Percentiles rank a stretch among this genome's conserved stretches.
These are phyloP conservation scores for Calonectria honghensis DNA, from an alignment of 2,329 filamentous ascomycete species.

Conservation along the genomic window DNA sequence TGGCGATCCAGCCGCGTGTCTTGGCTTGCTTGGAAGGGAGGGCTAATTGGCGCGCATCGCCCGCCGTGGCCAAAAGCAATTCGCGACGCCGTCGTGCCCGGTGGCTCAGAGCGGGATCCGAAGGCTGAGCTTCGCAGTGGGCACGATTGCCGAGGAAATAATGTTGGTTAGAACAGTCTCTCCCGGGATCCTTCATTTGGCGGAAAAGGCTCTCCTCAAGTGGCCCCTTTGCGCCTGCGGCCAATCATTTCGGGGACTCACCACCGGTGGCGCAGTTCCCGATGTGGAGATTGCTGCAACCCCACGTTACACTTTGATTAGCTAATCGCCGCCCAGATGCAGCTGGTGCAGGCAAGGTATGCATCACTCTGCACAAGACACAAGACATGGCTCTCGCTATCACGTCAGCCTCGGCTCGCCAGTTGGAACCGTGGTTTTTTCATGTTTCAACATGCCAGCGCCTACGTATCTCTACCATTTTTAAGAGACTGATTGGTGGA, in stretches of 20 bases:
- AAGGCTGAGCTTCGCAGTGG: conserved; percentile 8
- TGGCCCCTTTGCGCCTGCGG: not conserved
- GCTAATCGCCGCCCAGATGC: not conserved
- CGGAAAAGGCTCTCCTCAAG: conserved; percentile 11
- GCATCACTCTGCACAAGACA: not conserved
- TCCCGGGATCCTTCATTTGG: not conserved
- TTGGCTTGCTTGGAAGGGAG: not conserved
- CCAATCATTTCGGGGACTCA: conserved; percentile 2
- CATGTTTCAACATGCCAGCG: not conserved
- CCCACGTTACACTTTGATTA: not conserved
- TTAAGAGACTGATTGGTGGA: not conserved
- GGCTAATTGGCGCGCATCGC: not conserved
- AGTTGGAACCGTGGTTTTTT: not conserved
- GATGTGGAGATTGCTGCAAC: conserved; percentile 1
- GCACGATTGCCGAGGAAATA: conserved; percentile 12
- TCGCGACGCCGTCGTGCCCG: no score
- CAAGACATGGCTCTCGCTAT: not conserved
- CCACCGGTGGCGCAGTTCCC: not conserved
- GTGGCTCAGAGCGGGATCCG: not conserved
- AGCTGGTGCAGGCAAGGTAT: not conserved
- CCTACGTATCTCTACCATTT: not conserved
- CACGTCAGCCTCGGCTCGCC: not conserved
- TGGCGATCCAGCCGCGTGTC: not conserved
- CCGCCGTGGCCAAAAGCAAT: not conserved
- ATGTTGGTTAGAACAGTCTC: not conserved